Conservation (phyloP, 2,329 filamentous ascomycete species). For the Zymoseptoria pseudotritici region DNA sequence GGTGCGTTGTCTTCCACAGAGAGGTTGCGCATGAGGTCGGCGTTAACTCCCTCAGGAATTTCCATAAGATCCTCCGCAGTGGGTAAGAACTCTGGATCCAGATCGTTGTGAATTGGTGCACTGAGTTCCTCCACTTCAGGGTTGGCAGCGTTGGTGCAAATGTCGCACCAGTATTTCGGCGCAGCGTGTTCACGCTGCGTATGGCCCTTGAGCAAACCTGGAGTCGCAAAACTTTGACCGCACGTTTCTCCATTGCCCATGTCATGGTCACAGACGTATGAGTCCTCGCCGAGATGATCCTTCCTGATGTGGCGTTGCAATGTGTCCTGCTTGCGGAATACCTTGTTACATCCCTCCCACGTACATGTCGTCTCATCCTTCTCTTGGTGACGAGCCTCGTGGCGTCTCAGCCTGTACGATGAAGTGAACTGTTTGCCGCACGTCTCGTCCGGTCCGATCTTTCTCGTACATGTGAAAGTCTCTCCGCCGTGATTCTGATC, state of each 20-base stretch:
- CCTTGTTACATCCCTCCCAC: constrained; percentile 65
- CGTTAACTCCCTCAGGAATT: constrained; percentile 4
- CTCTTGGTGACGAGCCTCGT: constrained; percentile 70
- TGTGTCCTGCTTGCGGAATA: constrained; percentile 82
- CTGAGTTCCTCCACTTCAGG: constrained; percentile 1
- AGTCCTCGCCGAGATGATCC: constrained; percentile 64
- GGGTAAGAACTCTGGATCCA: constrained; percentile 17
- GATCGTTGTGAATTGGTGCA: constrained; percentile 8
- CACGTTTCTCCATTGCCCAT: constrained; percentile 52
- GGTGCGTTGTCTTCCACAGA: constrained; percentile 22
- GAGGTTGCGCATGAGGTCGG: constrained; percentile 10
- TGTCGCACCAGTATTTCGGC: constrained; percentile 66
- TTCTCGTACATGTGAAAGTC: constrained; percentile 61
- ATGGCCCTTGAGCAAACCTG: constrained; percentile 64
- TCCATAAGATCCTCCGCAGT: constrained; percentile 11
- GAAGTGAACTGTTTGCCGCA: constrained; percentile 80
- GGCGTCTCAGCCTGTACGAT: constrained; percentile 66
- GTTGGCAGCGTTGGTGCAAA: constrained; percentile 48
- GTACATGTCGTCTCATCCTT: constrained; percentile 46
- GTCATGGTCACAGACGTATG: constrained; percentile 60
- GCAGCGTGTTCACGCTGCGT: constrained; percentile 58
- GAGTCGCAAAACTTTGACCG: constrained; percentile 63
- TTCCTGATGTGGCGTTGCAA: constrained; percentile 73
- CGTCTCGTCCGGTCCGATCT: constrained; percentile 35
- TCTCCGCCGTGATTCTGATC: constrained; percentile 73